Percentiles rank a stretch among this genome's conserved stretches.
phyloP scores from a whole-genome alignment of 345 rosid species.

The Fremontodendron californicum region DNA sequence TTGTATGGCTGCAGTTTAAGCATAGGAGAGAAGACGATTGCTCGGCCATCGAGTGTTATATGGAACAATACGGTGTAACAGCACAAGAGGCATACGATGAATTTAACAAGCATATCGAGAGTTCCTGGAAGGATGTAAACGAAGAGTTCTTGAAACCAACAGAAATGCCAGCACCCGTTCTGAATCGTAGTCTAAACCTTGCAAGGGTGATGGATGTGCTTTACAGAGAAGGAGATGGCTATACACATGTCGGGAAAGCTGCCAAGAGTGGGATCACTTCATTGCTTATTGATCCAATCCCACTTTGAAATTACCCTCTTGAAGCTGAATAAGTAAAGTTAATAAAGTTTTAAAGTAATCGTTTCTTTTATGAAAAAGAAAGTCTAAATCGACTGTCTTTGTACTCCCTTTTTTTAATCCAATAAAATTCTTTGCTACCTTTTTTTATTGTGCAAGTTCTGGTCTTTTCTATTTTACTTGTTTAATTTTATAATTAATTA shows the following conservation, averaged over 20 bases:
- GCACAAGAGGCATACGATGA: background rate
- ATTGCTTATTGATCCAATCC: background rate
- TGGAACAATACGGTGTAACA: background rate
- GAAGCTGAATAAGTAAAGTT: background rate
- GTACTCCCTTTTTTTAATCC: background rate
- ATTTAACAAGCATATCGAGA: background rate
- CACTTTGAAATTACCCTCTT: background rate
- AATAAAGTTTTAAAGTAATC: background rate
- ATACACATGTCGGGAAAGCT: background rate
- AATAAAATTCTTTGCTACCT: too few relatives aligned
- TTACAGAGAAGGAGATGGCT: constrained; percentile 7
- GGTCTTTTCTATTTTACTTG: too few relatives aligned
- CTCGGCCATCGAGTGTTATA: background rate
- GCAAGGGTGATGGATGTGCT: constrained; percentile 13
- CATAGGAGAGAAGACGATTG: background rate
- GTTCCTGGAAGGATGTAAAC: constrained; percentile 4
- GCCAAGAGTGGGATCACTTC: background rate
- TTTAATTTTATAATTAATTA: too few relatives aligned
- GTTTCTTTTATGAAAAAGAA: background rate
- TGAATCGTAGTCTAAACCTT: constrained; percentile 1
- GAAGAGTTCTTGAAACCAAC: background rate
- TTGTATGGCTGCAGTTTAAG: background rate
- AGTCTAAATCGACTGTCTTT: background rate
- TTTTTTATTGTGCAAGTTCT: too few relatives aligned
- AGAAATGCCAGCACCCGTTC: background rate